Base-by-base conservation (phyloP, 345 rosid genomes). In the Gossypium anomalum region DNA sequence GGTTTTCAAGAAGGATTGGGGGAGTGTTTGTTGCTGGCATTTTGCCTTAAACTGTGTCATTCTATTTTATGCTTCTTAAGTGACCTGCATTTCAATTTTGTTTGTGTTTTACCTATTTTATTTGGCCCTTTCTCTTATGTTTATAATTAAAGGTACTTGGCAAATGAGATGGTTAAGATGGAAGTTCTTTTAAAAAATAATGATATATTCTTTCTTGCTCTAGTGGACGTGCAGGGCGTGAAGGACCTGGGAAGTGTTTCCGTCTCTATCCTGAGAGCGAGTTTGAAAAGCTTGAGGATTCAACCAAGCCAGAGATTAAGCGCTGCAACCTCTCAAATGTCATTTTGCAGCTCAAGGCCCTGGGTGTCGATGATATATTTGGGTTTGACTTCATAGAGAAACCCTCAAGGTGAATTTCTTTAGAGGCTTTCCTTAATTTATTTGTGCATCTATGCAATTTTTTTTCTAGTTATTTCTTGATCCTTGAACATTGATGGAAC, bases 161-260 rank as follows among this genome's bases (percentile, higher is more conserved):
- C 56, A 1, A 12, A 22, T 25, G 59, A 20, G 34, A 64, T 47
- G 17, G 60, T 76, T 69, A 49, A 20, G 34, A 56, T 60, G 1
- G 1, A 43, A 67, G 16, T 41, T 60, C 55, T 62, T 29, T 55
- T 19, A 75, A 59, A 45, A 23, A 74, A 53, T 10, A 19, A 44
- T 77, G 53, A 71, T 38, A 52, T 70, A 49, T 43, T 14, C 48
- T 79, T 55, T 82, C 71, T 76, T 77, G 20, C 63, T 82, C 76
- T 83, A 92, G 97, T 85, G 98, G 98, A 57, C 95, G 93, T 20
- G 97, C 98, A 71, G 98, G 98, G 70, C 97, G 97, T 77, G 97
- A 91, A 82, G 93, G 92, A 70, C 97, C 93, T 52, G 98, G 97
- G 71, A 92, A 92, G 78, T 94, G 97, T 81, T 94, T 92, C 73